phyloP scores from a whole-genome alignment of 2,329 filamentous ascomycete genomes.

The Helicocarpus griseus region DNA sequence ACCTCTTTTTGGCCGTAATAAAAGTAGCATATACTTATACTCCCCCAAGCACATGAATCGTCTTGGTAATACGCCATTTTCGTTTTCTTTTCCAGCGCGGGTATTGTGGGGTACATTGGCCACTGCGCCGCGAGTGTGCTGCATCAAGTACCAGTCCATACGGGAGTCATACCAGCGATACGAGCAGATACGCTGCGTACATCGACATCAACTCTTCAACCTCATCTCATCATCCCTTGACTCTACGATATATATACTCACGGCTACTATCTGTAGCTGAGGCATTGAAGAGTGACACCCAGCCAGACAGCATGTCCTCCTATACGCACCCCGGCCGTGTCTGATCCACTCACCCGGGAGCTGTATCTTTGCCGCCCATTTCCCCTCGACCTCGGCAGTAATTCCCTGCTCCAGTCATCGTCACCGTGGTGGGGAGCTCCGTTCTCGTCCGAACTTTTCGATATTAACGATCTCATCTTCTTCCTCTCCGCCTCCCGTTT shows the following conservation, averaged over 20 bases:
- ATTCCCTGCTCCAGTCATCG: slow-evolving; percentile 4
- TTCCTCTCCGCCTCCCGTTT: not conserved
- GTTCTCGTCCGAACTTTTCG: slow-evolving; percentile 11
- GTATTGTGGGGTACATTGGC: not conserved
- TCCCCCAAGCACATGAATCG: not conserved
- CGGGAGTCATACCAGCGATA: no score
- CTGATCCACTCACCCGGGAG: not conserved
- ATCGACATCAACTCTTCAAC: not conserved
- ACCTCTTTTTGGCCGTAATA: accelerated
- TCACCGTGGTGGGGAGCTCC: slow-evolving; percentile 10
- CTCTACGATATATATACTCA: no score
- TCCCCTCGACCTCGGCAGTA: slow-evolving; percentile 13
- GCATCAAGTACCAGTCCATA: not conserved
- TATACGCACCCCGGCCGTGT: not conserved
- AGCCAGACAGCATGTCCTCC: not conserved
- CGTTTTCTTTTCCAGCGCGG: not conserved
- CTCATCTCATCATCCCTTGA: no score
- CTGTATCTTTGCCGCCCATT: not conserved
- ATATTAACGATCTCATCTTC: not conserved
- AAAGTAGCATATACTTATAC: not conserved
- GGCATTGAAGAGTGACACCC: no score
- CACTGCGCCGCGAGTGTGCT: not conserved
- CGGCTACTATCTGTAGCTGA: no score
- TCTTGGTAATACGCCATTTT: not conserved
- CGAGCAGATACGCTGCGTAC: no score